Evolutionary conservation across 2,329 filamentous ascomycete genomes (phyloP).

Genomic region (Stachybotrys echinatus): DNA sequence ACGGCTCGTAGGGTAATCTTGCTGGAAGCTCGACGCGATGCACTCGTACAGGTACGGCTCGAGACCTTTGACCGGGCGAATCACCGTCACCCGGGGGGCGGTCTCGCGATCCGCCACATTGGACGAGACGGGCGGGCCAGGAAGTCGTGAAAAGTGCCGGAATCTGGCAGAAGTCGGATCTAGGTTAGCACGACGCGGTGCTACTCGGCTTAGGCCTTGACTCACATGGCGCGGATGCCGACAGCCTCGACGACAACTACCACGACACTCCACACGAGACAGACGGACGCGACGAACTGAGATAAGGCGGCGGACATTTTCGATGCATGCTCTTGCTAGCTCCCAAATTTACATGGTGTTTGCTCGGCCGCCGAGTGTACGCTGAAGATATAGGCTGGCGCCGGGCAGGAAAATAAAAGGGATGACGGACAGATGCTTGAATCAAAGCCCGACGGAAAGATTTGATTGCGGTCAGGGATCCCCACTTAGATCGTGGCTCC

Average conservation of each 20-base stretch:
- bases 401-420: too few relatives aligned
- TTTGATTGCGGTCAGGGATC: too few relatives aligned
- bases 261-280: constrained; percentile 46
- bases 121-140: constrained; percentile 45
- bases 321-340: too few relatives aligned
- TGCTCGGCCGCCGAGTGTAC: not conserved
- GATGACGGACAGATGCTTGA: too few relatives aligned
- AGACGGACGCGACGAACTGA: constrained; percentile 38
- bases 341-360: not conserved
- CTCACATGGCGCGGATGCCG: constrained; percentile 53
- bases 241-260: constrained; percentile 50
- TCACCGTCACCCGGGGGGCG: constrained; percentile 80
- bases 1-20: constrained; percentile 72
- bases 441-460: too few relatives aligned
- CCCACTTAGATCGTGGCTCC: too few relatives aligned
- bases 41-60: constrained; percentile 91
- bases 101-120: constrained; percentile 33
- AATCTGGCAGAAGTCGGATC: constrained; percentile 29
- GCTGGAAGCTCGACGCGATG: constrained; percentile 77
- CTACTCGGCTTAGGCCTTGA: not conserved
- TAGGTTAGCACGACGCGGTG: constrained; percentile 3
- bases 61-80: constrained; percentile 88
- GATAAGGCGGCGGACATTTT: constrained; percentile 21
- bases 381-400: too few relatives aligned
- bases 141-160: constrained; percentile 45